These are phyloP conservation scores for Passiflora organensis DNA, from an alignment of 345 rosid species.

Conservation along the genomic window DNA sequence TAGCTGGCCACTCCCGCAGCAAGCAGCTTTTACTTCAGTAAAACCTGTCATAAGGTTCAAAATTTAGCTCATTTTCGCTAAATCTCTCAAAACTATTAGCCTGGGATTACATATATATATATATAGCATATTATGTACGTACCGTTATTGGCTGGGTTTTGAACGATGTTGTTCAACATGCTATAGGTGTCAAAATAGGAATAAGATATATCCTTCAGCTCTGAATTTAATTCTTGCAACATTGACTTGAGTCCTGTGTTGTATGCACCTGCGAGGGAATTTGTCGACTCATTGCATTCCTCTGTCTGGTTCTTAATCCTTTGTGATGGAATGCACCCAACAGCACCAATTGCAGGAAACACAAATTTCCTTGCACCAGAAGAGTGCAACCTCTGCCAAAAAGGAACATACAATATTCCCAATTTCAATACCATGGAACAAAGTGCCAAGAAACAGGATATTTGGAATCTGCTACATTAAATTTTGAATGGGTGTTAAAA, in stretches of 20 bases:
- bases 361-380: constrained; percentile 51
- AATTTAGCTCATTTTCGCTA: no score
- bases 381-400: constrained; percentile 37
- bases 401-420: background rate
- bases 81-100: no score
- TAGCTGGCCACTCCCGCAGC: constrained; percentile 68
- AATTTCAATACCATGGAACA: background rate
- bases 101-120: no score
- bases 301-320: constrained; percentile 36
- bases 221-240: constrained; percentile 36
- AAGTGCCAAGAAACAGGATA: background rate
- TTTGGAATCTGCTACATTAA: background rate
- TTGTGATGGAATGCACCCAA: constrained; percentile 55
- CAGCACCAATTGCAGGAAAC: constrained; percentile 34
- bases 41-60: constrained; percentile 56
- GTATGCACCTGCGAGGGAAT: constrained; percentile 38
- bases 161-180: constrained; percentile 31
- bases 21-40: constrained; percentile 53
- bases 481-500: background rate
- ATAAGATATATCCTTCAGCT: constrained; percentile 38
- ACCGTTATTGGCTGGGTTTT: constrained; percentile 50
- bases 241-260: constrained; percentile 35
- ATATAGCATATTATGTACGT: background rate
- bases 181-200: constrained; percentile 49
- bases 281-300: constrained; percentile 42